A percentile compares a stretch with the other conserved stretches of the same genome.
phyloP scores from a whole-genome alignment of 306 rosid genomes.

The Casuarina cunninghamiana region DNA sequence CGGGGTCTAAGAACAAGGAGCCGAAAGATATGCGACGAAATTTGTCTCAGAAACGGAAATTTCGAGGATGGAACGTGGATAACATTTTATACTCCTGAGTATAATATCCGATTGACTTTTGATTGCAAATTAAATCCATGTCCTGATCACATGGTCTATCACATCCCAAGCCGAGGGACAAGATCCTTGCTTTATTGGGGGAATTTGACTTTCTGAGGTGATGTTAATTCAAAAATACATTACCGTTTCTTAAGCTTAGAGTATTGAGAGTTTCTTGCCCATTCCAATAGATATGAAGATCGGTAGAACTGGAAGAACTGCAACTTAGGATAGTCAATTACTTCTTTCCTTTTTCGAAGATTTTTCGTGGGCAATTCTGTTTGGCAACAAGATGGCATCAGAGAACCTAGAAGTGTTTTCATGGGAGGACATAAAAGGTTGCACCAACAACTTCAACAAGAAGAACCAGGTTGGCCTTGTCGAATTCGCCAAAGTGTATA shows the following conservation, averaged over 20 bases:
- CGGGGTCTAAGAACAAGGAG: neutral
- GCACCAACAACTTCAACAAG: constrained; percentile 45
- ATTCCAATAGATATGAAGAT: too few species aligned
- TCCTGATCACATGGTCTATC: constrained; percentile 4
- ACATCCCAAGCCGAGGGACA: neutral
- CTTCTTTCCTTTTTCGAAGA: neutral
- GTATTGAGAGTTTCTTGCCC: neutral
- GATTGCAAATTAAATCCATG: neutral
- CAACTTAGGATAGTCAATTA: too few species aligned
- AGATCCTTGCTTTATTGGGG: neutral
- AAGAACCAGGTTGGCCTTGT: constrained; percentile 48
- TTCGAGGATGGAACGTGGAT: neutral
- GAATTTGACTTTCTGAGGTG: neutral
- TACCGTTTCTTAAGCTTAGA: neutral
- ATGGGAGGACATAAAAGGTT: constrained; percentile 41
- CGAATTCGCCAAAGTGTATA: constrained; percentile 51
- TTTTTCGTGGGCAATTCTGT: constrained; percentile 15
- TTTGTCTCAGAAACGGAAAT: too few species aligned
- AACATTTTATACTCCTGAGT: neutral
- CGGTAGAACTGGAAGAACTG: too few species aligned
- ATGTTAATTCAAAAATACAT: neutral
- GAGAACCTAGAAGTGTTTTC: constrained; percentile 35
- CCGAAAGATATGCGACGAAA: too few species aligned
- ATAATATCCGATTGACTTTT: neutral
- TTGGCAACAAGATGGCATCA: constrained; percentile 35